Base-by-base conservation (phyloP, 1,284 basidiomycete species). In the Papiliotrema flavescens region DNA sequence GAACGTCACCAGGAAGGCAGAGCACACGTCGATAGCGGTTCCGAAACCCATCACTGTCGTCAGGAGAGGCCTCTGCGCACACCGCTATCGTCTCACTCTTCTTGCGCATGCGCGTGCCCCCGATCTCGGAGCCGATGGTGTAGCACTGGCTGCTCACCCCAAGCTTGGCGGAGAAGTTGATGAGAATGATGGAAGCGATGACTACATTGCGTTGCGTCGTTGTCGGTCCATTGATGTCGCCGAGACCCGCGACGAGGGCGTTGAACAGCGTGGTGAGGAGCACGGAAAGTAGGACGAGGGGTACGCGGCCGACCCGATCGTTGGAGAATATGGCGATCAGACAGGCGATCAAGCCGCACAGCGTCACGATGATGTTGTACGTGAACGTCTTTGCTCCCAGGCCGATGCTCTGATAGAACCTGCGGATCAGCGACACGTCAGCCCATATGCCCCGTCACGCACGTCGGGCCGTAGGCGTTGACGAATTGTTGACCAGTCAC, bases 1-100 rank as follows among this genome's bases (percentile, higher is more conserved):
- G 32, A 51, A 59, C 6, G 57, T 44, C 44, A 59, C 47, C n/a
- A 51, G 36, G 42, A 59, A 59, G 14, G 54, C 54, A 3, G 47
- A 42, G 42, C 17, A n/a, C 39, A 41, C 39, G 39, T 41, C 39
- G 39, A 22, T 22, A 5, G 39, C 39, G 5, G 39, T 22, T 8
- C 39, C 39, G 39, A 41, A 19, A 15, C n/a, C 39, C 17, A 53
- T 35, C 11, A 43, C 32, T 41, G 28, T 6, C 6, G 28, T 32
- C 28, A 32, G 11, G 6, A 11, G 28, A 11, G 5, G 28, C 28
- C 28, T 6, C 11, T 32, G 28, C 28, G 28, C 11, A 32, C 28
- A 11, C 28, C 28, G 11, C 6, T 11, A 6, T 5, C 28, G 28
- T 6, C 39, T 41, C 39, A 41, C 39, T 37, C 19, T 46, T 44